Evolutionary conservation across 108 stramenopile species (phyloP).

Genomic region (Cyclotella cryptica): DNA sequence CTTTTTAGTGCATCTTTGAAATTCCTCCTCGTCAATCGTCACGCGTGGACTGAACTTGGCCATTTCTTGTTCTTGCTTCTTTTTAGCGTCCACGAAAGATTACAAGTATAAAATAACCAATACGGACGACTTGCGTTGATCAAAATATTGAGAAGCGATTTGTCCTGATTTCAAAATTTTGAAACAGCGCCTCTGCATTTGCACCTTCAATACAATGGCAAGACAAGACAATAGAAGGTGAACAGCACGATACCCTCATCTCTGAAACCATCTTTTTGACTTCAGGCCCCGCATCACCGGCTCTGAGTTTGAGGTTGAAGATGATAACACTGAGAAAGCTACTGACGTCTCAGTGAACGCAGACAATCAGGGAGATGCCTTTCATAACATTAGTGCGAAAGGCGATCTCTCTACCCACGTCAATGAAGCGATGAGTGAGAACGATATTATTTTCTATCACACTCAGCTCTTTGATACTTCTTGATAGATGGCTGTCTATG

Average conservation of each 20-base stretch:
- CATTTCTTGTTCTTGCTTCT: too few relatives aligned
- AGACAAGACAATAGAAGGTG: too few relatives aligned
- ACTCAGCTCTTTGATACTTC: background rate
- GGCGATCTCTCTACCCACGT: too few relatives aligned
- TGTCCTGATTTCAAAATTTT: too few relatives aligned
- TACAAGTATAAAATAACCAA: too few relatives aligned
- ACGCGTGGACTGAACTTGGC: background rate
- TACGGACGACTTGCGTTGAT: background rate
- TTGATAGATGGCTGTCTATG: too few relatives aligned
- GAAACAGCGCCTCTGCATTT: too few relatives aligned
- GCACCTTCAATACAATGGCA: too few relatives aligned
- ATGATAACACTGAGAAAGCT: background rate
- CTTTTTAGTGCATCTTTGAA: slow-evolving; percentile 53
- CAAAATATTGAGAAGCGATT: background rate
- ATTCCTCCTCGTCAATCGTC: slow-evolving; percentile 55
- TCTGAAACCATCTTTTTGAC: background rate
- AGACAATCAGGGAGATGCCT: background rate
- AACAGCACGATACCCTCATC: background rate
- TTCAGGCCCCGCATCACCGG: background rate
- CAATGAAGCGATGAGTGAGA: too few relatives aligned
- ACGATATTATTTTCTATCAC: too few relatives aligned
- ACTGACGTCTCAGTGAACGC: background rate
- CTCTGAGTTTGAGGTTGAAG: background rate
- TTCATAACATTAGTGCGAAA: too few relatives aligned
- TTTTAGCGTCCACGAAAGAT: background rate